Conservation (phyloP, 2,329 filamentous ascomycete species). For the Aphanocladium album region DNA sequence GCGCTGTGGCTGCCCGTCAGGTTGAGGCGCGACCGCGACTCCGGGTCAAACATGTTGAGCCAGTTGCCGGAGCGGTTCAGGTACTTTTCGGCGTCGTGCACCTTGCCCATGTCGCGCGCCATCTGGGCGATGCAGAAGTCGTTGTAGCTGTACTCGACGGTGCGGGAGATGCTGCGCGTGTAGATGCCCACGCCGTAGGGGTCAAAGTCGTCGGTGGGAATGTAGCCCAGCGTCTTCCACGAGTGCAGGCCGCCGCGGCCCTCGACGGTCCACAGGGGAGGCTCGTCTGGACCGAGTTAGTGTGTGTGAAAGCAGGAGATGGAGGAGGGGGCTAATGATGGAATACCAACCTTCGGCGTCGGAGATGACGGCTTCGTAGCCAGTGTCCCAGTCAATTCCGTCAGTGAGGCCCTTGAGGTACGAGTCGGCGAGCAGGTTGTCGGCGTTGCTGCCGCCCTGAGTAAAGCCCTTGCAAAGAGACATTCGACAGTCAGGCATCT, state of each 20-base stretch:
- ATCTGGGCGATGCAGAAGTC: slow-evolving; percentile 67
- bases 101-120: slow-evolving; percentile 52
- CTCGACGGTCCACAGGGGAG: slow-evolving; percentile 61
- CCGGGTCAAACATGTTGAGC: slow-evolving; percentile 58
- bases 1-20: slow-evolving; percentile 33
- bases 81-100: slow-evolving; percentile 54
- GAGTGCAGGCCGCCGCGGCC: slow-evolving; percentile 66
- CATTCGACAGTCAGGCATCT: slow-evolving; percentile 73
- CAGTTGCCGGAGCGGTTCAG: slow-evolving; percentile 59
- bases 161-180: slow-evolving; percentile 66
- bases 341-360: slow-evolving; percentile 57
- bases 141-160: slow-evolving; percentile 75
- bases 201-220: slow-evolving; percentile 65
- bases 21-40: slow-evolving; percentile 27
- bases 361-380: slow-evolving; percentile 67
- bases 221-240: slow-evolving; percentile 69
- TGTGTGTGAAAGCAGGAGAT: slow-evolving; percentile 28
- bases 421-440: slow-evolving; percentile 64
- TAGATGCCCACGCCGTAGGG: slow-evolving; percentile 57
- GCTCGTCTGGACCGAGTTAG: slow-evolving; percentile 30
- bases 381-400: slow-evolving; percentile 63
- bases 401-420: slow-evolving; percentile 63
- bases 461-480: slow-evolving; percentile 70
- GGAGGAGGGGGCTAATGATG: slow-evolving; percentile 40
- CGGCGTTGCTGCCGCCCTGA: slow-evolving; percentile 72